These are phyloP conservation scores for Fraxinus sp. DNA, from an alignment of 305 asterid genomes.

Conservation along the genomic window DNA sequence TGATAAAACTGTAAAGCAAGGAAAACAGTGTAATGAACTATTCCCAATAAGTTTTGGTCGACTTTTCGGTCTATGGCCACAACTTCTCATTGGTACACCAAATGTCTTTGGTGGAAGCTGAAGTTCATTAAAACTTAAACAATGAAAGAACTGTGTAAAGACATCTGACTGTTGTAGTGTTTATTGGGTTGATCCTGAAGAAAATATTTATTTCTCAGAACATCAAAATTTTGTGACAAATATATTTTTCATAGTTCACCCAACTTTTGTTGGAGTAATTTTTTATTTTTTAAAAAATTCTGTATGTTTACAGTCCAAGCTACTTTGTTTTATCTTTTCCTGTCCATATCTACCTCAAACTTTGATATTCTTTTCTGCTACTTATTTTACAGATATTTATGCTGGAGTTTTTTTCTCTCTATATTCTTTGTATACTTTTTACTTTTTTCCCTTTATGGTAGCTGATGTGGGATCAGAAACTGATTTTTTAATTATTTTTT, in stretches of 20 bases:
- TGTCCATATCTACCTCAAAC: not conserved
- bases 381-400: slow-evolving; percentile 7
- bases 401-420: not conserved
- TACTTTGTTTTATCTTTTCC: not conserved
- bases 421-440: not conserved
- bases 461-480: not conserved
- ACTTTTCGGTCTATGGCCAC: not conserved
- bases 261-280: not conserved
- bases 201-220: not conserved
- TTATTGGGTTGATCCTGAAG: not conserved
- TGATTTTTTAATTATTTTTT: not conserved
- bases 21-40: not conserved
- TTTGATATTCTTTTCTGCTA: not conserved
- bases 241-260: not conserved
- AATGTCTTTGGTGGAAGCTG: not conserved
- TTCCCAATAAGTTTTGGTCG: not conserved
- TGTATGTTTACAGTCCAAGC: not conserved
- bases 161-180: not conserved
- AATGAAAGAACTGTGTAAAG: not conserved
- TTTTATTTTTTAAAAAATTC: not conserved
- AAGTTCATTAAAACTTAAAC: not conserved
- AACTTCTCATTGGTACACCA: not conserved
- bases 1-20: not conserved
- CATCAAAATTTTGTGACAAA: not conserved
- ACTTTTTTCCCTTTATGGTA: not conserved